Percentiles rank a stretch among this genome's conserved stretches.
These are phyloP conservation scores for Tubosaeta brunneosetosa DNA, from an alignment of 768 basidiomycete genomes.

Conservation along the genomic window DNA sequence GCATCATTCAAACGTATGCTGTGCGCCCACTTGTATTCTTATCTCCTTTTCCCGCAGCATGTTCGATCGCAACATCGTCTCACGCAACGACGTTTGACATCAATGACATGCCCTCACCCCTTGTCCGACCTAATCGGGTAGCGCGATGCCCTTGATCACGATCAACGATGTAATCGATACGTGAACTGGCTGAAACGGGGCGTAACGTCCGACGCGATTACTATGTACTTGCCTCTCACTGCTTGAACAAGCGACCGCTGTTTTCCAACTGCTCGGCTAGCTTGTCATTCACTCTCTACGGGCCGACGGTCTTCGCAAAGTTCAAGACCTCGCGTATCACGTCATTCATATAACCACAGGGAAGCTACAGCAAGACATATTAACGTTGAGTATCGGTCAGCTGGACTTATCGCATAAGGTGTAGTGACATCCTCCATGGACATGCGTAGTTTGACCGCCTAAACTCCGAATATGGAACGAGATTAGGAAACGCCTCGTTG, in stretches of 20 bases:
- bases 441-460: constrained; percentile 22
- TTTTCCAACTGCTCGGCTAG: constrained; percentile 10
- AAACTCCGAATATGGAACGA: constrained; percentile 11
- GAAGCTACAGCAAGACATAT: constrained; percentile 12
- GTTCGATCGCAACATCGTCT: constrained; percentile 15
- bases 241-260: constrained; percentile 10
- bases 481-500: constrained; percentile 13
- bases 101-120: not conserved
- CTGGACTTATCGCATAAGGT: constrained; percentile 18
- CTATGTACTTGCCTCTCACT: constrained; percentile 1
- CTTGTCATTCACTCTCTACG: constrained; percentile 9
- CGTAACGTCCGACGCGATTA: constrained; percentile 12
- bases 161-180: constrained; percentile 11
- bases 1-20: constrained; percentile 23
- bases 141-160: constrained; percentile 11
- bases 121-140: constrained; percentile 11
- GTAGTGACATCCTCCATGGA: constrained; percentile 14
- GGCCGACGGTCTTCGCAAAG: constrained; percentile 18
- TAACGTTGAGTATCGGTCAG: constrained; percentile 14
- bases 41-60: constrained; percentile 19
- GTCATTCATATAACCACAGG: constrained; percentile 24
- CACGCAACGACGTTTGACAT: constrained; percentile 14
- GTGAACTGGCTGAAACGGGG: constrained; percentile 6
- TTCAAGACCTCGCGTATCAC: constrained; percentile 25
- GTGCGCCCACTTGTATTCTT: constrained; percentile 20